phyloP scores from a whole-genome alignment of 2,329 filamentous ascomycete species.

The Mariannaea elegans region DNA sequence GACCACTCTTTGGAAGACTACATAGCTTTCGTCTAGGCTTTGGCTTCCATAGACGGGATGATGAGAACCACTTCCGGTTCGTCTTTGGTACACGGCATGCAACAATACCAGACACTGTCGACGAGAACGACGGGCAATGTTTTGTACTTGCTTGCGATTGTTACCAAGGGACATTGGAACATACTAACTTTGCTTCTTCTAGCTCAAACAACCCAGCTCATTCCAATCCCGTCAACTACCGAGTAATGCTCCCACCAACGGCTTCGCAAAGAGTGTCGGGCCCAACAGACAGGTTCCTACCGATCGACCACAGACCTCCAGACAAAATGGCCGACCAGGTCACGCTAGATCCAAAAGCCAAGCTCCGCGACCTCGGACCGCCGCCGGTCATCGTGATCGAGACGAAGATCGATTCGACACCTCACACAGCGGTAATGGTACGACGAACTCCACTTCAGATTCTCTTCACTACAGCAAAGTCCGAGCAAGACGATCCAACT shows the following conservation, averaged over 20 bases:
- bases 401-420: slow-evolving; percentile 51
- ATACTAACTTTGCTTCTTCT: slow-evolving; percentile 14
- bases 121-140: slow-evolving; percentile 18
- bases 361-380: slow-evolving; percentile 48
- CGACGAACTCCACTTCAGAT: slow-evolving; percentile 31
- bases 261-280: slow-evolving; percentile 67
- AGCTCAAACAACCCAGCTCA: slow-evolving; percentile 47
- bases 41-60: slow-evolving; percentile 17
- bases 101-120: slow-evolving; percentile 1
- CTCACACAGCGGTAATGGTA: slow-evolving; percentile 47
- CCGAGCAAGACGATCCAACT: slow-evolving; percentile 39
- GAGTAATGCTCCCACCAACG: slow-evolving; percentile 46
- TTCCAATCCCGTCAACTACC: slow-evolving; percentile 50
- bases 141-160: slow-evolving; percentile 25
- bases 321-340: slow-evolving; percentile 56
- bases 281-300: slow-evolving; percentile 57
- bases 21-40: slow-evolving; percentile 17
- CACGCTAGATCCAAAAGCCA: slow-evolving; percentile 55
- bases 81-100: slow-evolving; percentile 14
- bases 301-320: slow-evolving; percentile 62
- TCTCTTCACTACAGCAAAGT: slow-evolving; percentile 38
- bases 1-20: slow-evolving; percentile 16
- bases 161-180: no score
- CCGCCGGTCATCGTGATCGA: slow-evolving; percentile 52
- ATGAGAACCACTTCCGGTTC: slow-evolving; percentile 15